These are phyloP conservation scores for Aspergillus sp. DNA, from an alignment of 2,329 filamentous ascomycete species.

Conservation along the genomic window DNA sequence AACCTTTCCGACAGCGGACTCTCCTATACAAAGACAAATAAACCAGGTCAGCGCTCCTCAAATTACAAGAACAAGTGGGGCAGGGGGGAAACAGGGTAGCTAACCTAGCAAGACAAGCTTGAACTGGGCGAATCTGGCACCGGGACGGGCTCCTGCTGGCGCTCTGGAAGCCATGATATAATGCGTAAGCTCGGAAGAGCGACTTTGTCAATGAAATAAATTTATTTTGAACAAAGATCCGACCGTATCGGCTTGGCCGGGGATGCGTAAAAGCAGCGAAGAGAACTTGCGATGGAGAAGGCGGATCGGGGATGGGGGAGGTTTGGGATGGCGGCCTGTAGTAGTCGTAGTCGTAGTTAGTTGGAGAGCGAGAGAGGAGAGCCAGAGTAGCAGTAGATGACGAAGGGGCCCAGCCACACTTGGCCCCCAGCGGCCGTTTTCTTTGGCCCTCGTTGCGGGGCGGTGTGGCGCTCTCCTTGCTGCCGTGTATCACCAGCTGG, in stretches of 20 bases:
- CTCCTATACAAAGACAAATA: slow-evolving; percentile 55
- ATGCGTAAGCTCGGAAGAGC: too few relatives aligned
- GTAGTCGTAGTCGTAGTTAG: background rate
- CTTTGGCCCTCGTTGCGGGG: slow-evolving; percentile 2
- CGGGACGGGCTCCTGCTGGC: slow-evolving; percentile 63
- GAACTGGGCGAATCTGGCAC: slow-evolving; percentile 92
- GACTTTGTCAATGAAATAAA: too few relatives aligned
- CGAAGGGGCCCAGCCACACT: slow-evolving; percentile 30
- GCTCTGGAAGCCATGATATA: slow-evolving; percentile 84
- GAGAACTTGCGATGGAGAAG: too few relatives aligned
- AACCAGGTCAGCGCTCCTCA: background rate
- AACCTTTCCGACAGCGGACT: slow-evolving; percentile 98
- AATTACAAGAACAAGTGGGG: slow-evolving; percentile 11
- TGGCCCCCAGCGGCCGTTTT: background rate
- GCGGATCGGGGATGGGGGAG: slow-evolving; percentile 1
- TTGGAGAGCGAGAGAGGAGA: too few relatives aligned
- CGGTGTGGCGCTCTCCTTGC: slow-evolving; percentile 7
- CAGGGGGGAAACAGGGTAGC: slow-evolving; percentile 33
- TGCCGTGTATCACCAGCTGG: too few relatives aligned
- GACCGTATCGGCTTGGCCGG: too few relatives aligned
- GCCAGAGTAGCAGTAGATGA: slow-evolving; percentile 19
- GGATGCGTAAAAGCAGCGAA: too few relatives aligned
- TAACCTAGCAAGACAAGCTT: slow-evolving; percentile 95
- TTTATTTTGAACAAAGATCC: too few relatives aligned
- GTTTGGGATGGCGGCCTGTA: too few relatives aligned